Base-by-base conservation (phyloP, 192 early-diverging fungal genomes). In the Linnemannia exigua region DNA sequence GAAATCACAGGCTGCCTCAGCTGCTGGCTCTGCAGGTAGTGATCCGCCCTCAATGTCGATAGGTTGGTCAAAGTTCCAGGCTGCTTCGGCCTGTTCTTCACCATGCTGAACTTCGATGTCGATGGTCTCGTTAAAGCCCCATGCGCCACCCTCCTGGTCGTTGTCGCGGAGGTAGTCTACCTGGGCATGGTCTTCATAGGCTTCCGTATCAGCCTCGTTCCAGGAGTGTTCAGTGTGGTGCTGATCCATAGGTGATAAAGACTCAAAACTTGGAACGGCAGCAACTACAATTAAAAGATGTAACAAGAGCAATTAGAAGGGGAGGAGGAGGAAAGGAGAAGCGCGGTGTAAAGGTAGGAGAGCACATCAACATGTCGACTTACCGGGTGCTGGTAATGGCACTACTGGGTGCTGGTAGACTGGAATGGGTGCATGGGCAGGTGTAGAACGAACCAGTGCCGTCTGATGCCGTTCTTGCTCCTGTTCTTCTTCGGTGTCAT, bases 401-500 rank as follows among this genome's bases (percentile, higher is more conserved):
- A 63, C 58, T 31, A 63, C 58, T 33, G 58, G 58, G 14, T 63
- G 58, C 25, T 63, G 58, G 58, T 31, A 33, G 58, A 63, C 58
- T 63, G 58, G 58, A 36, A 69, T 46, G 41, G 46, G 38, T 50
- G 46, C 14, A 46, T 44, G 41, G 20, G 70, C 25, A 19, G 37
- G 70, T 11, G 25, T 71, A n/a, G 19, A n/a, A 11, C 14, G 70
- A 71, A 28, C 25, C 20, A 20, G 25, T 46, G 41, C 11, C 20
- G 70, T 22, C 20, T 31, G 70, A 12, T 31, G 54, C 36, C 46
- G 36, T 35, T 52, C 75, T 8, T 33, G 63, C 5, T 28, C n/a
- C 17, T 35, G 72, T 31, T 76, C 68, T 17, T 50, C 20, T 14
- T 76, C 77, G 0, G 36, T 72, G 2, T 81, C 82, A 71, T 86